Base-by-base conservation (phyloP, 805 yeast species). In the Pichia heedii region DNA sequence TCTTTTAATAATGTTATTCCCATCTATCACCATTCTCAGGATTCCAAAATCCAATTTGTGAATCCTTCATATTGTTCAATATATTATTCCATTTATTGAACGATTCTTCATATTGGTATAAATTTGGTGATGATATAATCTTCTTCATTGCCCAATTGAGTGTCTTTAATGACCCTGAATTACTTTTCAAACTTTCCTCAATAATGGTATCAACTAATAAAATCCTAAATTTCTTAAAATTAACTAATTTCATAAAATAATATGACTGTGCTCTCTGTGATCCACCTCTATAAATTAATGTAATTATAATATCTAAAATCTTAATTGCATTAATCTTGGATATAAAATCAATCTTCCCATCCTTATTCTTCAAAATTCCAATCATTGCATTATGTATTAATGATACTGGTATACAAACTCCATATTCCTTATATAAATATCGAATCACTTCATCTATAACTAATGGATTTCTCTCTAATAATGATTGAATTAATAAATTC, bases 141-240 rank as follows among this genome's bases (percentile, higher is more conserved):
- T 57, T 60, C 6, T 44, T 46, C 39, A 60, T 46, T 3, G 55
- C 62, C 61, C 62, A 56, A 24, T 45, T 48, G 33, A 60, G 35
- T 10, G 54, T 48, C 12, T 36, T 44, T 39, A 53, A 29, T 13
- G 51, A 43, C 5, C 57, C 59, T 19, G 49, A 47, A 33, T 57
- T 48, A 12, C 43, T 48, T 16, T 40, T 39, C 16, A n/a, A 36
- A 2, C 62, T 50, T 24, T 55, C 58, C 1, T 39, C 29, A 11
- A 60, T 48, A 16, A 60, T 37, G 8, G 45, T 29, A 41, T 58
- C 52, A 35, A 60, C 48, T 19, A 60, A 42, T 26, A 39, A 36
- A n/a, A 47, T 39, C 26, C 45, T 43, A 8, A 49, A 42, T 20
- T 46, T 43, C 12, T 41, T 49, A 11, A 44, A 43, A 32, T 50